Base-by-base conservation (phyloP, 164 flowering plant genomes). In the Chloranthus sessilifolius region DNA sequence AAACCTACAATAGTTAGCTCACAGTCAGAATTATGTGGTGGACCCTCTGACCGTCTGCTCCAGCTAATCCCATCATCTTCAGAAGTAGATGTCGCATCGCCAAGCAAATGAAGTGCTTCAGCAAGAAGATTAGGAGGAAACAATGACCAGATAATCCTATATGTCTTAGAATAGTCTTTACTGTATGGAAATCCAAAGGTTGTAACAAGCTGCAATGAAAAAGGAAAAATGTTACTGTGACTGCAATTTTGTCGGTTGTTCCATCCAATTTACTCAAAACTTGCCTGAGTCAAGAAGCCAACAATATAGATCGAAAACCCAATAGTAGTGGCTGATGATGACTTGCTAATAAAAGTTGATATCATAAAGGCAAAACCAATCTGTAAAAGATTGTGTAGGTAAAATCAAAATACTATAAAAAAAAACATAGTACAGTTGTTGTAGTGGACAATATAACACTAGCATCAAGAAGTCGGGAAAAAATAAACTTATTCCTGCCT, bases 71-170 rank as follows among this genome's bases (percentile, higher is more conserved):
- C 89, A 28, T 58, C 55, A 66, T 78, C 88, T 55, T 61, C 45
- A 54, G 84, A 71, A 31, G 85, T 78, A 39, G 62, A 33, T 35
- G 85, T 76, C 35, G 95, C 89, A 48, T 42, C 62, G 23, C 78
- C 34, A 47, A 85, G 95, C 47, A 82, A 36, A 3, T 35, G 20
- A 34, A 85, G 65, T 28, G 72, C 87, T 60, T 66, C 4, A 22
- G 87, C 75, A 25, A 85, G 74, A 62, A 77, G 86, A 73, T 78
- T 85, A 11, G 95, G 95, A 31, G 89, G 86, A 63, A 76, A 79
- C 0, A 80, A 55, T 36, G 84, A 82, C 89, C 87, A 83, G 52
- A 80, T 37, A 28, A 9, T 10, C 47, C 71, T 61, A 29, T 53
- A 52, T 6, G 45, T 20, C 6, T n/a, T 25, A 9, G 75, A 60